Conservation (phyloP, 148 eudicot species). For the Simmondsia chinensis region DNA sequence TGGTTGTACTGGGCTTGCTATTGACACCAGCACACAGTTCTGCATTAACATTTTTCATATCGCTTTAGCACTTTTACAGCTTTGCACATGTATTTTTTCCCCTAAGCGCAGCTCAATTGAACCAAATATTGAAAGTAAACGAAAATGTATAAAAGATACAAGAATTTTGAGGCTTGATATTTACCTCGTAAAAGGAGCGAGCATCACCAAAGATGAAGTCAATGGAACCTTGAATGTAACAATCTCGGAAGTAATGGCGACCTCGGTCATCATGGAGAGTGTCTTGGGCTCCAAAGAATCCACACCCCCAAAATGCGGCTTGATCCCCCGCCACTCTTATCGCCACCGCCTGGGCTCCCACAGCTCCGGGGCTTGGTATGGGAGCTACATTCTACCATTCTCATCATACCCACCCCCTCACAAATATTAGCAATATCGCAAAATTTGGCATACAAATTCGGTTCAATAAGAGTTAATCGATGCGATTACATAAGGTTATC, state of each 20-base stretch:
- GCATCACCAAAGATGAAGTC: conserved; percentile 85
- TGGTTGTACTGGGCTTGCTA: conserved; percentile 59
- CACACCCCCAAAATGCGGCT: conserved; percentile 95
- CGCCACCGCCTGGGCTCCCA: conserved; percentile 92
- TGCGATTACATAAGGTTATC: too few species aligned
- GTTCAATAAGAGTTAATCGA: too few species aligned
- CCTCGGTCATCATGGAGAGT: conserved; percentile 91
- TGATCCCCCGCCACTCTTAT: conserved; percentile 65
- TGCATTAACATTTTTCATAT: conserved; percentile 9
- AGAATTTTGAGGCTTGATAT: background rate
- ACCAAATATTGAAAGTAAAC: too few species aligned
- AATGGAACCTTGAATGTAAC: conserved; percentile 86
- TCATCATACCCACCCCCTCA: too few species aligned
- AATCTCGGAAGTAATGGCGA: conserved; percentile 89
- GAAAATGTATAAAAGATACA: background rate
- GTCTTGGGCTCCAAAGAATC: conserved; percentile 93
- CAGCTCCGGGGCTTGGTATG: conserved; percentile 65
- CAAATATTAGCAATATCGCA: too few species aligned
- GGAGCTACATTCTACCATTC: conserved; percentile 84
- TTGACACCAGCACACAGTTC: conserved; percentile 59
- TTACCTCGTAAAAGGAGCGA: conserved; percentile 76
- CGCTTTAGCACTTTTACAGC: too few species aligned
- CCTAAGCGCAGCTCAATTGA: too few species aligned
- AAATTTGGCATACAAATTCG: too few species aligned
- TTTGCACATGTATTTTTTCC: too few species aligned